Base-by-base conservation (phyloP, 352 stramenopile genomes). In the Globisporangium acanthophoron region DNA sequence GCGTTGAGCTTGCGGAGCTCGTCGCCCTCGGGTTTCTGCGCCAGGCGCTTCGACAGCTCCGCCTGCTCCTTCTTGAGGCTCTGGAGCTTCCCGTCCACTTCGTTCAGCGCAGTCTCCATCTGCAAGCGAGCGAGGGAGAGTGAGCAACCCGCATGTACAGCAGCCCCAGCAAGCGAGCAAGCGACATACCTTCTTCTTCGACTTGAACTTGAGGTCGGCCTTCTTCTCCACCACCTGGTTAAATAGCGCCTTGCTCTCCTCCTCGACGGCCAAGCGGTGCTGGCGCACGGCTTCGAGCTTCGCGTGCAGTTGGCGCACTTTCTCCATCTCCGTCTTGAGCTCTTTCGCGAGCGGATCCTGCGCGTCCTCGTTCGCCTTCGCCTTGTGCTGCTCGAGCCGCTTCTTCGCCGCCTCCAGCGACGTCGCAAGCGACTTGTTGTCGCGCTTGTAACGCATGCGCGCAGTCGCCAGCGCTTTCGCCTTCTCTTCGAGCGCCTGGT, bases 151-250 rank as follows among this genome's bases (percentile, higher is more conserved):
- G 12, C 21, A 24, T 24, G 21, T 24, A 24, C 21, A 24, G 21
- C 21, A 24, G 21, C 37, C 12, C 8, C 37, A 43, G 11, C 37
- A 43, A 24, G 21, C 4, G 31, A 5, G 31, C 54, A 56, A 41
- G 24, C 16, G 33, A 33, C 41, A 59, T 78, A 78, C 49, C 49
- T 92, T 92, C 60, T 90, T 88, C 70, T 94, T 94, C 9, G 82
- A 92, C 71, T 94, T 88, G 65, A 94, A 90, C 57, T 92, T 91
- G 53, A 94, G 61, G 61, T 94, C 85, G 44, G 85, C 85, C 66
- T 94, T 94, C 74, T 92, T 92, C 64, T 94, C 83, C 35, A 94
- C 85, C 47, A 94, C 85, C 70, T 89, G 77, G 60, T 89, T 94
- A 74, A 91, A 94, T 69, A 94, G 74, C 61, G 85, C 80, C 68